Base-by-base conservation (phyloP, 1,284 basidiomycete genomes). In the Wallemia hederae region DNA sequence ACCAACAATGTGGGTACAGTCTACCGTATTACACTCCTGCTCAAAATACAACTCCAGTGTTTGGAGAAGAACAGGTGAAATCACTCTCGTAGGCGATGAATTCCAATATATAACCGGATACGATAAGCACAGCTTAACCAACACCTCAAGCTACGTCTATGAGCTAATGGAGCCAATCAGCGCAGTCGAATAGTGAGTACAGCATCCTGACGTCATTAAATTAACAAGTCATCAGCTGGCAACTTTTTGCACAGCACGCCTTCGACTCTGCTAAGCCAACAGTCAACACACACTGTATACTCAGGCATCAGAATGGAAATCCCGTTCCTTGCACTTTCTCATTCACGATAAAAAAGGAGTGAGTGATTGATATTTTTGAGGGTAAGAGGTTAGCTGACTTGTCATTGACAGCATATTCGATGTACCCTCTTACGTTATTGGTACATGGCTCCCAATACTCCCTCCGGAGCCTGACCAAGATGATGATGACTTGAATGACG, bases 21-120 rank as follows among this genome's bases (percentile, higher is more conserved):
- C 22, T 49, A n/a, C 3, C 19, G 11, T 49, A n/a, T 11, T 49
- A 49, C 17, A 31, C 17, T 31, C 17, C 11, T 15, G n/a, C 22
- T 49, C 22, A 9, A 15, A 7, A 49, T n/a, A 49, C n/a, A 49
- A 49, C 19, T 15, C 19, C 39, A 49, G 39, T 49, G 39, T 49
- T n/a, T 49, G 39, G 39, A 49, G 39, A 49, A 49, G 39, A 49
- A 49, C 39, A n/a, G 39, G 39, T 49, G 39, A 49, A 49, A 49
- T 49, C 22, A 7, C 5, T 7, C n/a, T 49, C 11, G 39, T 49
- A 15, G 39, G 39, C n/a, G 39, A 49, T 49, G 39, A 49, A 49
- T 49, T 49, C 22, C 39, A 49, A 5, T 49, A 49, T 49, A 49
- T 49, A 5, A n/a, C 19, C 19, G 39, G 39, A 17, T 49, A 49